Percentiles rank a stretch among this genome's conserved stretches.
Evolutionary conservation across 1,139 yeast genomes (phyloP).

Genomic region (Debaryomyces nepalensis): DNA sequence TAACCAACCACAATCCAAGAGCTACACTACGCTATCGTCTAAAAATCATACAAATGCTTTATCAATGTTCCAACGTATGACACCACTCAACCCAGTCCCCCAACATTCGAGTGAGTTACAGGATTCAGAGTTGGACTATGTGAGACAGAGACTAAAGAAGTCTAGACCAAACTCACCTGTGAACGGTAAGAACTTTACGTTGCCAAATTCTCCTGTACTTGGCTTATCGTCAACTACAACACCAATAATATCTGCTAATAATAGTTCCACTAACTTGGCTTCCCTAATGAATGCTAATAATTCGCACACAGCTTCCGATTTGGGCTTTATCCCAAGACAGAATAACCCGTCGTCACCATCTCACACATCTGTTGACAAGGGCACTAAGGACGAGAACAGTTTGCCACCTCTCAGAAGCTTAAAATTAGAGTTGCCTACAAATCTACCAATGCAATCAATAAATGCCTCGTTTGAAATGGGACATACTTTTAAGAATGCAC

Average conservation of each 20-base stretch:
- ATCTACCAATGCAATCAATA: constrained; percentile 30
- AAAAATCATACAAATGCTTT: constrained; percentile 30
- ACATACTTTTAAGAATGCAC: constrained; percentile 3
- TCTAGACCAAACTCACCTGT: constrained; percentile 74
- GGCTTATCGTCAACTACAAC: constrained; percentile 49
- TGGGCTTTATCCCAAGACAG: constrained; percentile 10
- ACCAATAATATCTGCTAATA: constrained; percentile 49
- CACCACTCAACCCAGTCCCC: constrained; percentile 44
- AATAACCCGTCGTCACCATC: constrained; percentile 10
- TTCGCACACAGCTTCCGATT: constrained; percentile 1
- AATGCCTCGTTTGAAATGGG: constrained; percentile 8
- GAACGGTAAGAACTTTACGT: constrained; percentile 45
- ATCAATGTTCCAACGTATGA: constrained; percentile 58
- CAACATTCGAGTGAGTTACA: constrained; percentile 34
- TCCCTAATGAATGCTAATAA: constrained; percentile 37
- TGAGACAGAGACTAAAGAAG: constrained; percentile 59
- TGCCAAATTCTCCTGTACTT: constrained; percentile 63
- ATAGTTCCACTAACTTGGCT: constrained; percentile 50
- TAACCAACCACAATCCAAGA: constrained; percentile 13
- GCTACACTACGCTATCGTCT: constrained; percentile 20
- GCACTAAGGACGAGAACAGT: constrained; percentile 31
- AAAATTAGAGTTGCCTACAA: constrained; percentile 53
- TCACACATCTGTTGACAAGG: neutral
- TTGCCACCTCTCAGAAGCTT: constrained; percentile 57
- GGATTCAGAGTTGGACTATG: constrained; percentile 51